These are phyloP conservation scores for Populus hybrid DNA, from an alignment of 441 rosid genomes.

Conservation along the genomic window DNA sequence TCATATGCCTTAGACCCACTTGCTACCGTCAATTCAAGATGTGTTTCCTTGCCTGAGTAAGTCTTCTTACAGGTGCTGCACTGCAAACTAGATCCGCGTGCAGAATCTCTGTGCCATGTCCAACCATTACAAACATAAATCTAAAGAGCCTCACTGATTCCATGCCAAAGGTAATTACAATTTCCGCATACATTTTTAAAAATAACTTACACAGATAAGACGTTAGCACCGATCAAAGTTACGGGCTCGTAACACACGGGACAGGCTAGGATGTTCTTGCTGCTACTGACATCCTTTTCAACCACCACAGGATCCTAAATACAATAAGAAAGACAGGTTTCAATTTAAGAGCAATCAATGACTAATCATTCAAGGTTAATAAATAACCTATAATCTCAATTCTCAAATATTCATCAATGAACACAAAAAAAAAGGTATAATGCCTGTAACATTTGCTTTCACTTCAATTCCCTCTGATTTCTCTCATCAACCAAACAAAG, in stretches of 20 bases:
- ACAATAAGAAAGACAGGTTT: neutral
- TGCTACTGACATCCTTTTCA: slow-evolving; percentile 26
- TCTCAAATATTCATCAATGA: neutral
- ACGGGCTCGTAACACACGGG: slow-evolving; percentile 64
- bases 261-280: slow-evolving; percentile 50
- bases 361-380: too few relatives aligned
- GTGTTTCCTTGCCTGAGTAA: slow-evolving; percentile 51
- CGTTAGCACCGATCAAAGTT: slow-evolving; percentile 23
- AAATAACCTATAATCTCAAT: neutral
- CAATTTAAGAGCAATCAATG: neutral
- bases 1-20: slow-evolving; percentile 47
- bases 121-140: slow-evolving; percentile 7
- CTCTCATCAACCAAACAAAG: neutral
- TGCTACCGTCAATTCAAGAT: slow-evolving; percentile 56
- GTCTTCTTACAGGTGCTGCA: slow-evolving; percentile 57
- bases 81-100: slow-evolving; percentile 34
- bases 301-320: slow-evolving; percentile 38
- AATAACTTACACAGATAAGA: slow-evolving; percentile 44
- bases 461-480: neutral
- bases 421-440: too few relatives aligned
- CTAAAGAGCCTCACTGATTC: neutral
- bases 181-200: neutral
- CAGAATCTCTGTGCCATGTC: slow-evolving; percentile 34
- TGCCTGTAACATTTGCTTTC: neutral
- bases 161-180: neutral